A percentile compares a stretch with the other conserved stretches of the same genome.
Evolutionary conservation across 495 filamentous ascomycete genomes (phyloP).

Genomic region (Platismatia glauca): DNA sequence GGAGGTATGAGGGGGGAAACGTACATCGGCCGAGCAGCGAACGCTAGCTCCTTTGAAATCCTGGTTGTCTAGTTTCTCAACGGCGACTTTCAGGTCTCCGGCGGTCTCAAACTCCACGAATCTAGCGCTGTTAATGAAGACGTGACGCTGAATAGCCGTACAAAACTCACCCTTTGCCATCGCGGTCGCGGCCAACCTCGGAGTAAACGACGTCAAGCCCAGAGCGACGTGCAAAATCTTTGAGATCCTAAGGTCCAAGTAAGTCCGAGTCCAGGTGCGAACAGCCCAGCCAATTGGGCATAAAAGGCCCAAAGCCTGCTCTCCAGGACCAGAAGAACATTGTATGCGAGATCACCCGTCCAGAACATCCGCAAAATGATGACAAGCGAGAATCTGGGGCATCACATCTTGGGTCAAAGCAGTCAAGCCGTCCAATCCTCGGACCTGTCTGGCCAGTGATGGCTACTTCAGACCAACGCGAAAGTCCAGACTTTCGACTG

Average conservation of each 20-base stretch:
- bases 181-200: constrained; percentile 86
- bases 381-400: constrained; percentile 5
- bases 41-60: constrained; percentile 87
- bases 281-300: constrained; percentile 26
- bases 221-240: constrained; percentile 97
- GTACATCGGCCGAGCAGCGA: constrained; percentile 76
- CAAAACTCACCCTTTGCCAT: constrained; percentile 77
- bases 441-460: constrained; percentile 6
- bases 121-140: constrained; percentile 41
- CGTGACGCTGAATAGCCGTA: constrained; percentile 2
- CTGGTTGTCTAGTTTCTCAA: constrained; percentile 82
- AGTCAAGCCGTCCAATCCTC: constrained; percentile 3
- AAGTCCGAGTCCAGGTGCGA: constrained; percentile 46
- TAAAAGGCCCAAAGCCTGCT: constrained; percentile 24
- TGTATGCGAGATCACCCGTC: constrained; percentile 13
- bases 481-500: constrained; percentile 9
- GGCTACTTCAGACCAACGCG: neutral
- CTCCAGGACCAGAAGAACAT: constrained; percentile 24
- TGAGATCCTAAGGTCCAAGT: constrained; percentile 82
- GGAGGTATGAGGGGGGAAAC: constrained; percentile 23
- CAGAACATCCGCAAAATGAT: constrained; percentile 4
- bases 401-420: constrained; percentile 4
- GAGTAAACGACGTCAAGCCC: constrained; percentile 97
- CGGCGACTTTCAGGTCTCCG: constrained; percentile 76
- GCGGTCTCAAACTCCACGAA: constrained; percentile 97